Evolutionary conservation across 225 moss, liverwort and hornwort species (phyloP), one percentile per base, ranked within the genome.

Genomic region (Anthoceros angustus): DNA sequence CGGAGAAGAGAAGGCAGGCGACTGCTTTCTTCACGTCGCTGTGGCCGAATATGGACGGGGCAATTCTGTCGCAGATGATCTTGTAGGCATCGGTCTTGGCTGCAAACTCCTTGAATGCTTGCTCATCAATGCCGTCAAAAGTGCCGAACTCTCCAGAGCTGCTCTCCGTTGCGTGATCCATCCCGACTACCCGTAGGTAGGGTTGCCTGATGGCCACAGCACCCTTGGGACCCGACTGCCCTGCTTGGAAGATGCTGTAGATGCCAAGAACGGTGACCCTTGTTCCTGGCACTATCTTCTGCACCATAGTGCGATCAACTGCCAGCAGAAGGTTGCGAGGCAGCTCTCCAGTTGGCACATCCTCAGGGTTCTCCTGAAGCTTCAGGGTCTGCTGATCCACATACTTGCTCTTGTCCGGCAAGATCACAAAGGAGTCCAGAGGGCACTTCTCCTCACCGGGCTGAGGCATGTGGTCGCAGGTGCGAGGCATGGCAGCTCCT

Each of bases 321-420:
- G 95, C 91, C 72, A 95, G 64, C n/a, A 95, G 82, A 40, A 95
- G 73, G 73, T 95, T 95, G 18, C 95, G 83, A 46, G 95, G 95
- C 64, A 95, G 76, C 74, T 95, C 95, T 73, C 95, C 95, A 11
- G 84, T 86, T 46, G 95, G 95, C 42, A 95, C 95, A 70, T 95
- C 95, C 95, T 95, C 95, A 14, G 91, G 95, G 15, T 91, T 91
- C 72, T 95, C 95, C 65, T 95, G 95, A 67, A 95, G 70, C 82
- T 95, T 95, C 77, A 95, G 72, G 70, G 95, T 95, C 73, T 95
- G 95, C 77, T 95, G 95, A 62, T 95, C 95, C 20, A 95, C 88
- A 63, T 95, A 95, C 71, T 84, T 91, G 72, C 95, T 88, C 77
- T 88, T 95, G 49, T 95, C 88, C 25, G 88, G 88, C 70, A 90